phyloP scores from a whole-genome alignment of 2,329 filamentous ascomycete genomes.

The Alternaria panax region DNA sequence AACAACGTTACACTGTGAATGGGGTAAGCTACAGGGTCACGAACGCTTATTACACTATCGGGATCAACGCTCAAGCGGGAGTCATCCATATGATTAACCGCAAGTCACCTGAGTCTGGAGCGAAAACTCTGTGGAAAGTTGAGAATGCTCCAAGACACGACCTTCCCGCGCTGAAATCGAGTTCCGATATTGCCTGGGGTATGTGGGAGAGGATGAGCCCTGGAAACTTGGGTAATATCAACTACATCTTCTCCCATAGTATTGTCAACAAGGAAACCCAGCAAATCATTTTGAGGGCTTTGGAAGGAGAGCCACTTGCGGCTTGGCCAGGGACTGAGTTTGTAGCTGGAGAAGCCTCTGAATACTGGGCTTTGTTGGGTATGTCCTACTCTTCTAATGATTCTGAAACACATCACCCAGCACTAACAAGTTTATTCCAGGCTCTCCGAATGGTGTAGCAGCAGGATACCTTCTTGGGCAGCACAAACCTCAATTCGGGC shows the following conservation, averaged over 20 bases:
- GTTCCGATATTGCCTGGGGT: slow-evolving; percentile 21
- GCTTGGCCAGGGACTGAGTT: background rate
- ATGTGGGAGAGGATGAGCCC: slow-evolving; percentile 10
- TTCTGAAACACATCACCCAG: background rate
- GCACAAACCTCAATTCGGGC: slow-evolving; percentile 19
- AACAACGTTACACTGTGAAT: background rate
- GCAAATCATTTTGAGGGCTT: background rate
- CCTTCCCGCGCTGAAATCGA: slow-evolving; percentile 9
- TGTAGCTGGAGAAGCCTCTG: background rate
- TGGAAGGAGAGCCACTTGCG: background rate
- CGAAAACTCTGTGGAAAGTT: background rate
- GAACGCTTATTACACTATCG: background rate
- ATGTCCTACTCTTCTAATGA: background rate
- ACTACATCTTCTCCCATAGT: slow-evolving; percentile 10
- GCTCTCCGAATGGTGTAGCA: slow-evolving; percentile 13
- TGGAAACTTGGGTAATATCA: slow-evolving; percentile 7
- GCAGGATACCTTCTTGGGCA: slow-evolving; percentile 16
- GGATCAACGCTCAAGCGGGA: background rate
- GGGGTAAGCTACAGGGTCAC: background rate
- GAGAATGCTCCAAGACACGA: background rate
- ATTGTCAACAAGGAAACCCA: slow-evolving; percentile 10
- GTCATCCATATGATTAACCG: background rate
- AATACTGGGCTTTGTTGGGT: slow-evolving; percentile 1
- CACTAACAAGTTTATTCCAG: slow-evolving; percentile 1
- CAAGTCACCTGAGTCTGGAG: background rate